Conservation (phyloP, 2,329 filamentous ascomycete genomes). For the Exophiala calicioides region DNA sequence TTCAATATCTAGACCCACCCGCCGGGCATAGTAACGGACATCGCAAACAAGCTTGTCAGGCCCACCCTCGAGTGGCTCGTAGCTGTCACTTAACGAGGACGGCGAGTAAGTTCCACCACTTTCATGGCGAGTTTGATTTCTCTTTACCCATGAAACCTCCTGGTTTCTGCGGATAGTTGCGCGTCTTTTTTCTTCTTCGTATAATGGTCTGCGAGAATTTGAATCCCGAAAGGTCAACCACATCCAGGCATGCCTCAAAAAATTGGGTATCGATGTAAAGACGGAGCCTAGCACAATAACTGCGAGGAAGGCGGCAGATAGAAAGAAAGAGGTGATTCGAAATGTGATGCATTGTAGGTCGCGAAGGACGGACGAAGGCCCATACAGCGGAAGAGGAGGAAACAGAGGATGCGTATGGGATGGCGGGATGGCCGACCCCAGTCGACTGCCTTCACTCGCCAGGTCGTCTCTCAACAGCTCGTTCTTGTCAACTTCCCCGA, state of each 20-base stretch:
- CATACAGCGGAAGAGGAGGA: conserved; percentile 79
- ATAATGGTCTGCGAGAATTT: conserved; percentile 65
- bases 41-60: conserved; percentile 77
- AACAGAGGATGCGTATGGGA: conserved; percentile 78
- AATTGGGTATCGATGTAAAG: conserved; percentile 63
- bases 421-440: conserved; percentile 53
- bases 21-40: conserved; percentile 79
- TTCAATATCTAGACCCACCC: conserved; percentile 85
- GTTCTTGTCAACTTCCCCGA: conserved; percentile 8
- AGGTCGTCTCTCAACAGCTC: conserved; percentile 13
- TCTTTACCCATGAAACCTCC: conserved; percentile 62
- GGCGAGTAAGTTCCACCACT: conserved; percentile 26
- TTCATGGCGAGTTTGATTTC: conserved; percentile 37
- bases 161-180: conserved; percentile 58
- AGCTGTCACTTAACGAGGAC: conserved; percentile 53
- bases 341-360: conserved; percentile 67
- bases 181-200: conserved; percentile 68
- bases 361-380: conserved; percentile 67
- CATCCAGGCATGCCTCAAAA: conserved; percentile 53
- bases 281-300: conserved; percentile 74
- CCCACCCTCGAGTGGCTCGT: conserved; percentile 74
- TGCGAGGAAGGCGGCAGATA: conserved; percentile 75
- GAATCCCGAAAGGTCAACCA: conserved; percentile 62
- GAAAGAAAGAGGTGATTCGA: conserved; percentile 67
- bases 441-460: conserved; percentile 18